Base-by-base conservation (phyloP, 257 asterid species). In the Gentiana dahurica region DNA sequence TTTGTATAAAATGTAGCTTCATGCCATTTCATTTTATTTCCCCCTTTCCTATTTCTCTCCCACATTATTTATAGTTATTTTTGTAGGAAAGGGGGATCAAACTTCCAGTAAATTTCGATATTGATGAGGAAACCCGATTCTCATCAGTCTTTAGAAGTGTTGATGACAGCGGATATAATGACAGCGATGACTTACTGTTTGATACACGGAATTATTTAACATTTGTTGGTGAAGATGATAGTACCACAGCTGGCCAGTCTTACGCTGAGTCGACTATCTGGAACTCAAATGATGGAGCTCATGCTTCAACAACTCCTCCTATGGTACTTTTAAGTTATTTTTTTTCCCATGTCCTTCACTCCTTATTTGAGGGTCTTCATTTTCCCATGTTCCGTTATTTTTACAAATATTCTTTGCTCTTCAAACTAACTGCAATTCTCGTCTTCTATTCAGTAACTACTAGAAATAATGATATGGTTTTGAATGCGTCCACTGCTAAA, bases 91-190 rank as follows among this genome's bases (percentile, higher is more conserved):
- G 99, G 64, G 99, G 97, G 59, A 68, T 84, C 59, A 80, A 74
- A 57, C 81, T 88, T 8, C 77, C 74, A 15, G 97, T 71, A 34
- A 75, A 64, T 63, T 74, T 77, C 62, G 97, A 88, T 53, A 59
- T 88, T 62, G 99, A 92, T 61, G 99, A 92, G 72, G 99, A 88
- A 82, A 81, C 94, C 7, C 78, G 88, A 66, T 88, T 62, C 62
- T 88, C 99, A 12, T 84, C 99, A 4, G 99, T 92, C 61, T 55
- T 55, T 55, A 84, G 95, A 66, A 72, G 69, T 56, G 77, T 72
- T 47, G 94, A 88, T 61, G 99, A 85, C 76, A 78, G 94, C 71
- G 97, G 95, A 45, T 80, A 59, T 68, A 90, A 82, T 38, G 95
- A 87, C 56, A 73, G 65, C 47, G 99, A 85, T 76, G 86, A 83